Evolutionary conservation across 129 eudicot species (phyloP), one percentile per base, ranked within the genome.

Genomic region (Centaurea solstitialis): DNA sequence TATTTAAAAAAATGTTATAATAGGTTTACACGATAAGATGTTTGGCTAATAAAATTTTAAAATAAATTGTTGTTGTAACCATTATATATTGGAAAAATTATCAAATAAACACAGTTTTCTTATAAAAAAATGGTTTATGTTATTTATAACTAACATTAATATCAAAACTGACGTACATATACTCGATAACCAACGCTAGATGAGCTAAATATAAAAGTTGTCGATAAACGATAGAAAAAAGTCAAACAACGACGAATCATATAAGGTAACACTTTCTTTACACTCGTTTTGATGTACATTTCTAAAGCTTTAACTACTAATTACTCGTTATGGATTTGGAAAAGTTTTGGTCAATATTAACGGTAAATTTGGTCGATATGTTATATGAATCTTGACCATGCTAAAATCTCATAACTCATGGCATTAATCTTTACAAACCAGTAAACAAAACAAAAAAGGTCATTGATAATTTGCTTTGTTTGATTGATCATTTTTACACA

Each of bases 401-500:
- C 10, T 10, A 72, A 37, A 37, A 72, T 61, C 66, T 28, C 39
- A 18, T 20, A 76, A 69, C 70, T 68, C 71, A 76, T 75, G 17
- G 30, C 21, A 37, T 53, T 75, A 41, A 68, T 65, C 41, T 73
- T 78, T 53, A 43, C 15, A 47, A 70, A 20, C 76, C 35, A 75
- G 3, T 57, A 13, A 50, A 80, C 43, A 62, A 64, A 6, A 20
- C 23, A 23, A 64, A 33, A 26, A 64, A 43, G 62, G 47, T 50
- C 45, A 64, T 68, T 47, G 10, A 2, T n/a, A 21, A 20, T 68
- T 68, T 68, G 37, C 26, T 71, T 68, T 64, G 57, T 26, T 77
- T 78, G 67, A 41, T 82, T n/a, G n/a, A n/a, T 53, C 76, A 39
- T 66, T 53, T 69, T 26, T 9, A 53, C 65, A 50, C 76, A 68